A percentile compares a stretch with the other conserved stretches of the same genome.
Conservation (phyloP, 371 early-diverging fungal genomes). For the Phascolomyces articulosus region DNA sequence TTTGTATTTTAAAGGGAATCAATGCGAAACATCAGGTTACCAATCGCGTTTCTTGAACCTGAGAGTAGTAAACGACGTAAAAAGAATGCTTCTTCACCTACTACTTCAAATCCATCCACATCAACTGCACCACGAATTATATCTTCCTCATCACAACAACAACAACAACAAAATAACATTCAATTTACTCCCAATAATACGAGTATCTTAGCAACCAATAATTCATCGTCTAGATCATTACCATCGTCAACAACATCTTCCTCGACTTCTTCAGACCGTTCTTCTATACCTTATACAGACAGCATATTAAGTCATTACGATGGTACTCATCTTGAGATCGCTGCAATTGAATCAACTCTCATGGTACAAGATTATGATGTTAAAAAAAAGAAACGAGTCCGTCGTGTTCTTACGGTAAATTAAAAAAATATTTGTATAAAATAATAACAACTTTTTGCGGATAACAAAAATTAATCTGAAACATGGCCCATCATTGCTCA, state of each 20-base stretch:
- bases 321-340: slow-evolving; percentile 26
- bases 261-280: background rate
- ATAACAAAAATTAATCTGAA: slow-evolving; percentile 21
- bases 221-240: background rate
- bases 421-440: too few relatives aligned
- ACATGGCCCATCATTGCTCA: slow-evolving; percentile 19
- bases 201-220: background rate
- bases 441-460: too few relatives aligned
- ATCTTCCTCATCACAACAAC: background rate
- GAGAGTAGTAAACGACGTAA: background rate
- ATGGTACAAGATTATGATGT: slow-evolving; percentile 27
- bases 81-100: background rate
- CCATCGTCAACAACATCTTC: background rate
- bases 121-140: background rate
- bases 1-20: background rate
- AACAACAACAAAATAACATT: slow-evolving; percentile 8
- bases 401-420: slow-evolving; percentile 28
- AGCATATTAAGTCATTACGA: slow-evolving; percentile 15
- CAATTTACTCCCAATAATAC: background rate
- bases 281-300: background rate
- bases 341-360: slow-evolving; percentile 36
- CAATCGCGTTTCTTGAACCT: background rate
- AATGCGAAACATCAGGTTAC: slow-evolving; percentile 3
- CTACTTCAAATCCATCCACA: background rate
- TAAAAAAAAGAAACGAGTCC: slow-evolving; percentile 24